Evolutionary conservation across 2,329 filamentous ascomycete species (phyloP).

Genomic region (Trichoderma harzianum): DNA sequence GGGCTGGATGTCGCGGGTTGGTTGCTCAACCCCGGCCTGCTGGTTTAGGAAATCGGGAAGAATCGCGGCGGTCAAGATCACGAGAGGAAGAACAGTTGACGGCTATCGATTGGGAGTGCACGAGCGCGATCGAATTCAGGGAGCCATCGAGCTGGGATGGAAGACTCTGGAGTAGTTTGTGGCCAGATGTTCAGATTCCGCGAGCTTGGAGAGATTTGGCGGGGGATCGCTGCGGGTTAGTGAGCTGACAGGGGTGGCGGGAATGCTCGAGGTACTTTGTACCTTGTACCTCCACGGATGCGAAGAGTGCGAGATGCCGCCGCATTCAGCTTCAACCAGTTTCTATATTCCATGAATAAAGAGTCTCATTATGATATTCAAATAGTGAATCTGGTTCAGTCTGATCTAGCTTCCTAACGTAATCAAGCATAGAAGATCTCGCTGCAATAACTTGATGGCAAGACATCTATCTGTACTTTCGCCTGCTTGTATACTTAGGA

Average conservation of each 20-base stretch:
- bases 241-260: constrained; percentile 2
- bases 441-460: background rate
- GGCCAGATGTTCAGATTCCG: constrained; percentile 14
- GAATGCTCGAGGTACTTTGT: background rate
- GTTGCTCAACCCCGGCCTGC: background rate
- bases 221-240: constrained; percentile 1
- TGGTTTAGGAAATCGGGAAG: background rate
- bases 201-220: constrained; percentile 3
- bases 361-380: background rate
- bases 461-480: background rate
- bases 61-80: background rate
- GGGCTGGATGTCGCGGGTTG: background rate
- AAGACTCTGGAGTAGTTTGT: background rate
- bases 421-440: background rate
- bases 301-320: background rate
- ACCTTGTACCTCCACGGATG: background rate
- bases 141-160: background rate
- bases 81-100: background rate
- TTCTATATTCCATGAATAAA: background rate
- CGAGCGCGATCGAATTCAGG: background rate
- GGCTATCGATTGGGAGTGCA: background rate
- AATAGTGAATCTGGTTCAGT: background rate
- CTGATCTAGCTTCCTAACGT: rapidly evolving
- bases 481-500: background rate
- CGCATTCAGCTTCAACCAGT: background rate